A percentile compares a stretch with the other conserved stretches of the same genome.
Conservation (phyloP, 2,329 filamentous ascomycete genomes). For the Ophiognomonia clavigignenti-juglandacearum region DNA sequence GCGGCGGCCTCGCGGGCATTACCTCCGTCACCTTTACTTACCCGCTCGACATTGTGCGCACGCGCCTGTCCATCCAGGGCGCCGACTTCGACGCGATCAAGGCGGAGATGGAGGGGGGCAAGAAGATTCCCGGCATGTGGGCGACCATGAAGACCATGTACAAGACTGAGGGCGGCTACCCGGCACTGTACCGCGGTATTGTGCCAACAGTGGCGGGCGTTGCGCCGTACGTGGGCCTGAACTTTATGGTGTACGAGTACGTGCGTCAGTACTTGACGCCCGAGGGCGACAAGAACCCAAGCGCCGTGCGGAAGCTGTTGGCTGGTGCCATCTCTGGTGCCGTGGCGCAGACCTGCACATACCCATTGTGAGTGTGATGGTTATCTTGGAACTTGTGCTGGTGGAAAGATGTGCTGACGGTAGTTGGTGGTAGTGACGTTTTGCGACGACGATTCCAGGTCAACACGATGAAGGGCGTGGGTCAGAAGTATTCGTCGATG, state of each 20-base stretch:
- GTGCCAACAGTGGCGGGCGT: conserved; percentile 92
- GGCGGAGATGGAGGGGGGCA: conserved; percentile 49
- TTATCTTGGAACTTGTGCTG: neutral
- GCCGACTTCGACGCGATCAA: conserved; percentile 85
- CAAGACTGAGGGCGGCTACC: conserved; percentile 78
- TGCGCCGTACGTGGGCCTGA: conserved; percentile 92
- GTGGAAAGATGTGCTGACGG: conserved; percentile 19
- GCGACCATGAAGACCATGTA: conserved; percentile 79
- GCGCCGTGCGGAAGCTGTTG: conserved; percentile 71
- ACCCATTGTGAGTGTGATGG: conserved; percentile 75
- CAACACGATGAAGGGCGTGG: conserved; percentile 98
- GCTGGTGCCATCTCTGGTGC: conserved; percentile 94
- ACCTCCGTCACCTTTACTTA: conserved; percentile 95
- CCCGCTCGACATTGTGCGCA: conserved; percentile 95
- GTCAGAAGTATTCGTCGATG: conserved; percentile 89
- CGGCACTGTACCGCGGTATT: conserved; percentile 89
- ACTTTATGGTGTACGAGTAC: conserved; percentile 98
- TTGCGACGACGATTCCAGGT: conserved; percentile 93
- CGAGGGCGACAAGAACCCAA: conserved; percentile 81
- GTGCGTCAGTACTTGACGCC: conserved; percentile 79
- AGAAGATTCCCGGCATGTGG: conserved; percentile 84
- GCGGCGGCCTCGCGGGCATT: conserved; percentile 86
- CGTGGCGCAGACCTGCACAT: conserved; percentile 95
- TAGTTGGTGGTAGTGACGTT: conserved; percentile 61
- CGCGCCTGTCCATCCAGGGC: conserved; percentile 91